These are phyloP conservation scores for Nigrospora osmanthi DNA, from an alignment of 2,329 filamentous ascomycete species.

Conservation along the genomic window DNA sequence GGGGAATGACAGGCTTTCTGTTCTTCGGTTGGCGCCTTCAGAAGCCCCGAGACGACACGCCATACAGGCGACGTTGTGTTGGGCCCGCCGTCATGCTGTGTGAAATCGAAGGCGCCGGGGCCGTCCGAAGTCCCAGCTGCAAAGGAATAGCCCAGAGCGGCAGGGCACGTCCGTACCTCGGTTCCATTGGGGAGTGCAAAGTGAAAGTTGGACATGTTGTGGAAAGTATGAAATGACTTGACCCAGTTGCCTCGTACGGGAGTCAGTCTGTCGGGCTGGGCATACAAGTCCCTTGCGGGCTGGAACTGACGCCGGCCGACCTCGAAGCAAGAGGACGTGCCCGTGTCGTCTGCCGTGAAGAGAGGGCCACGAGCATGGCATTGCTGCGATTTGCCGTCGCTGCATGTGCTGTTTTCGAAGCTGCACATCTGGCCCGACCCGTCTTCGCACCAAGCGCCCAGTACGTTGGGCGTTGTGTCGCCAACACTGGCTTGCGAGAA, in stretches of 20 bases:
- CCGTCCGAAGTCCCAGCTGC: slow-evolving; percentile 90
- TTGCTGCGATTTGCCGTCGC: slow-evolving; percentile 57
- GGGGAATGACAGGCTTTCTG: slow-evolving; percentile 71
- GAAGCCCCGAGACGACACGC: slow-evolving; percentile 63
- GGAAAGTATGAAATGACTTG: slow-evolving; percentile 77
- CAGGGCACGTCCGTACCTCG: slow-evolving; percentile 68
- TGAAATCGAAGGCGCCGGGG: slow-evolving; percentile 88
- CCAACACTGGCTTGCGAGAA: slow-evolving; percentile 91
- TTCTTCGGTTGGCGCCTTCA: slow-evolving; percentile 61
- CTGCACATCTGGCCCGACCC: slow-evolving; percentile 64
- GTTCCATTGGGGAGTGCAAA: slow-evolving; percentile 70
- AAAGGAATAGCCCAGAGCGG: slow-evolving; percentile 85
- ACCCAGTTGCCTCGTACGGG: slow-evolving; percentile 58
- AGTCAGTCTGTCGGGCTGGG: slow-evolving; percentile 35
- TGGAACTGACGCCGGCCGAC: slow-evolving; percentile 66
- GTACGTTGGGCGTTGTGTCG: slow-evolving; percentile 81
- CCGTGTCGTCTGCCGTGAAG: slow-evolving; percentile 61
- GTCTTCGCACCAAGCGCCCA: slow-evolving; percentile 86
- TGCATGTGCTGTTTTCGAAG: slow-evolving; percentile 78
- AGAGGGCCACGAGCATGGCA: slow-evolving; percentile 70
- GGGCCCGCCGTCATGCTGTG: slow-evolving; percentile 72
- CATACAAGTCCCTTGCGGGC: slow-evolving; percentile 33
- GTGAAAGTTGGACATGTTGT: slow-evolving; percentile 68
- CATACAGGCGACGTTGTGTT: slow-evolving; percentile 64
- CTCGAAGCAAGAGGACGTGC: slow-evolving; percentile 67